phyloP scores from a whole-genome alignment of 1,284 basidiomycete genomes.

The Fomitopsis betulina region DNA sequence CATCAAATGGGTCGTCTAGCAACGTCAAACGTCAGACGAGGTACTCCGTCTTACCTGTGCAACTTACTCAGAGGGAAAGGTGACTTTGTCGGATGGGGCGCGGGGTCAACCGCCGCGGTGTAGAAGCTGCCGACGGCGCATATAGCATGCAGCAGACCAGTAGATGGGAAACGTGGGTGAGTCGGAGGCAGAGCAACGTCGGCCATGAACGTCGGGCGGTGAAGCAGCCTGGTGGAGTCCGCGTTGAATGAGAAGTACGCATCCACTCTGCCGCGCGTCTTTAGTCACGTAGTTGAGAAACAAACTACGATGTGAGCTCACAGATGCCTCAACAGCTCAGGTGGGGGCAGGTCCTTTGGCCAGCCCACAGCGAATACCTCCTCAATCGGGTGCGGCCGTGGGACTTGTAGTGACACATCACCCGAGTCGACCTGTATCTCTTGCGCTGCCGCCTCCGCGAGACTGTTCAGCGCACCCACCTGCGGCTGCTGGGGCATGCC shows the following conservation, averaged over 20 bases:
- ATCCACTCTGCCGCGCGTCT: slow-evolving; percentile 45
- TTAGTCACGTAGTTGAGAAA: neutral
- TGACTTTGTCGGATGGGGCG: slow-evolving; percentile 38
- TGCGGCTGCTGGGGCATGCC: neutral
- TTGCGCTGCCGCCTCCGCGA: slow-evolving; percentile 6
- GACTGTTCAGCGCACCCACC: slow-evolving; percentile 6
- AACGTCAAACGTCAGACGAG: neutral
- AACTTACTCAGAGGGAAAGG: slow-evolving; percentile 19
- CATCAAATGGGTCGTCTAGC: slow-evolving; percentile 52
- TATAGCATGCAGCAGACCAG: slow-evolving; percentile 68
- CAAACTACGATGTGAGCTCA: slow-evolving; percentile 27
- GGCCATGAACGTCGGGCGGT: slow-evolving; percentile 59
- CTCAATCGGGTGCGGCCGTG: slow-evolving; percentile 3
- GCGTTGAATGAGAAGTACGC: slow-evolving; percentile 72
- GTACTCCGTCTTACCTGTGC: neutral
- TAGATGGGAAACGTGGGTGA: slow-evolving; percentile 65
- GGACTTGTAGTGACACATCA: neutral
- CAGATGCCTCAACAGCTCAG: slow-evolving; percentile 60
- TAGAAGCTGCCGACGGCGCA: slow-evolving; percentile 71
- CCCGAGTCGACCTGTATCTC: neutral
- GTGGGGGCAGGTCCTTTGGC: slow-evolving; percentile 57
- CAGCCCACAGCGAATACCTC: slow-evolving; percentile 49
- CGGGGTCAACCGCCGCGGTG: slow-evolving; percentile 52
- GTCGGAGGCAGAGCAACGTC: slow-evolving; percentile 57
- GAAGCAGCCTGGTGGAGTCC: slow-evolving; percentile 61